Evolutionary conservation across 805 yeast species (phyloP).

Genomic region (Wickerhamiella parazyma): DNA sequence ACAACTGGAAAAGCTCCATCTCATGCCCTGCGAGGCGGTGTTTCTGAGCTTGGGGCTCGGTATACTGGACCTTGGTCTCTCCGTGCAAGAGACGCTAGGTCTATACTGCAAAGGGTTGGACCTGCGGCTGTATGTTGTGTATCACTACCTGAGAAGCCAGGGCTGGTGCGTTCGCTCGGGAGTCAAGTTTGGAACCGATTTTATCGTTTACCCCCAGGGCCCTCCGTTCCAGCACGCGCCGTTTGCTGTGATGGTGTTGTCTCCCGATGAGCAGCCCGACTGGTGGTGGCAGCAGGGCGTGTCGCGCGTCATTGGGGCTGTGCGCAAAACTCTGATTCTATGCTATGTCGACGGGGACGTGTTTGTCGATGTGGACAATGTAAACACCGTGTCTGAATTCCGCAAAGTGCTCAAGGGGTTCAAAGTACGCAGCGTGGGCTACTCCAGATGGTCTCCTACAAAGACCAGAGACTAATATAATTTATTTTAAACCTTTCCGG

Average conservation of each 20-base stretch:
- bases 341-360: constrained; percentile 42
- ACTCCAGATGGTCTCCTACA: constrained; percentile 76
- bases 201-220: constrained; percentile 69
- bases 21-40: constrained; percentile 63
- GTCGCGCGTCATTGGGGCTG: constrained; percentile 76
- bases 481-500: constrained; percentile 34
- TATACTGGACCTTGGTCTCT: constrained; percentile 28
- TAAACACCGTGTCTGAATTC: constrained; percentile 20
- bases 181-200: constrained; percentile 83
- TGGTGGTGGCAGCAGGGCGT: constrained; percentile 56
- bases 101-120: background rate
- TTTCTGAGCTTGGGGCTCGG: constrained; percentile 51
- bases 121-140: constrained; percentile 48
- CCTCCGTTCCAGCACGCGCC: constrained; percentile 96
- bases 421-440: constrained; percentile 49
- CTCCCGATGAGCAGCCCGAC: constrained; percentile 23
- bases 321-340: constrained; percentile 61
- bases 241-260: constrained; percentile 47
- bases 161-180: constrained; percentile 96
- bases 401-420: constrained; percentile 31
- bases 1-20: constrained; percentile 38
- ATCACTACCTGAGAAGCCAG: constrained; percentile 71
- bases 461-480: constrained; percentile 55
- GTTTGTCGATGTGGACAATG: constrained; percentile 17
- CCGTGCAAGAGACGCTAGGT: constrained; percentile 10